Percentiles rank a stretch among this genome's conserved stretches.
Conservation (phyloP, 2,329 filamentous ascomycete species). For the Didymosphaeria variabile region DNA sequence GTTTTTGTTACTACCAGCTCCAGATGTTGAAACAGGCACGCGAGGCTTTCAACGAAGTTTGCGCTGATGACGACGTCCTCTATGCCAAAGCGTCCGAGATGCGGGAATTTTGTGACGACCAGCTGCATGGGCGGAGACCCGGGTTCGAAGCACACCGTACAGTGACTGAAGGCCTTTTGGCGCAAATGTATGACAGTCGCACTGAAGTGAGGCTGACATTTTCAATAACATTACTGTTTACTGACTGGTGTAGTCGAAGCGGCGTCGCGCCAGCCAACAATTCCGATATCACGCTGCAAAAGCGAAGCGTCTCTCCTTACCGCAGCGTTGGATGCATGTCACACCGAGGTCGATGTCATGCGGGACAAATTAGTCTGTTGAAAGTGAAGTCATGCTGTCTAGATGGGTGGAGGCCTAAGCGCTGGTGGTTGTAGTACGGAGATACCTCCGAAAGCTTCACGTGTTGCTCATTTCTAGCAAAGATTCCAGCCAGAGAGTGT, state of each 20-base stretch:
- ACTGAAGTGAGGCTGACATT: constrained; percentile 21
- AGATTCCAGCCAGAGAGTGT: background rate
- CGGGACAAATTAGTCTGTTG: constrained; percentile 8
- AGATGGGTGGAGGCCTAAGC: no score
- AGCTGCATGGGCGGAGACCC: constrained; percentile 32
- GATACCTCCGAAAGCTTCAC: background rate
- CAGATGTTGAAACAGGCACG: constrained; percentile 32
- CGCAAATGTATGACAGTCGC: constrained; percentile 26
- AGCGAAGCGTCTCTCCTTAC: constrained; percentile 36
- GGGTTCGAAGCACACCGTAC: constrained; percentile 42
- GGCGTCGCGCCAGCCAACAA: constrained; percentile 35
- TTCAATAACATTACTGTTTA: background rate
- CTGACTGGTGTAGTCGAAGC: constrained; percentile 28
- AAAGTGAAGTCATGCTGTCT: background rate
- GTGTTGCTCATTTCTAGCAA: background rate
- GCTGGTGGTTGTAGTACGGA: background rate
- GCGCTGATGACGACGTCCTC: constrained; percentile 19
- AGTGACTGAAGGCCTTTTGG: constrained; percentile 28
- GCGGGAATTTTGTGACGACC: constrained; percentile 31
- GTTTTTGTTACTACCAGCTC: constrained; percentile 36
- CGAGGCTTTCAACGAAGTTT: constrained; percentile 28
- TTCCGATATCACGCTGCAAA: constrained; percentile 32
- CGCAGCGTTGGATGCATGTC: constrained; percentile 19
- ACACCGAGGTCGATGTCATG: constrained; percentile 14
- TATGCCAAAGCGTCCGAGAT: constrained; percentile 24